Evolutionary conservation across 108 stramenopile species (phyloP).

Genomic region (Pseudonitzschia delicatissima): DNA sequence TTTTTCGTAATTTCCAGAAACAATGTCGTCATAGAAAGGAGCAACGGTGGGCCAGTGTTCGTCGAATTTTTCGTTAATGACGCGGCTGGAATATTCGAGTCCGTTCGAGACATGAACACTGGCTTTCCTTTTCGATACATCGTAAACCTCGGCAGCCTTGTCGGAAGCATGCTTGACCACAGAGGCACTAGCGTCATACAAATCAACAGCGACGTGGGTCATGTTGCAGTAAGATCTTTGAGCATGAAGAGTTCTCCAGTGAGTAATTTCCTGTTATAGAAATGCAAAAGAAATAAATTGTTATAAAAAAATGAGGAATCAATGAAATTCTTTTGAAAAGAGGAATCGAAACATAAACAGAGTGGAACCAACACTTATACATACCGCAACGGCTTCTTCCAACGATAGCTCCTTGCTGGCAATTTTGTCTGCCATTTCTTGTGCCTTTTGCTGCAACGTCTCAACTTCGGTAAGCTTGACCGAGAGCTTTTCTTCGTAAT

Average conservation of each 20-base stretch:
- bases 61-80: constrained; percentile 11
- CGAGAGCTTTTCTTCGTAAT: constrained; percentile 2
- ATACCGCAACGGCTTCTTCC: constrained; percentile 5
- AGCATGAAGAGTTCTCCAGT: constrained; percentile 9
- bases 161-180: neutral
- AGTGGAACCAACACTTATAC: neutral
- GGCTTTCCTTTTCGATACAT: neutral
- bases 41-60: constrained; percentile 14
- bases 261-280: constrained; percentile 21
- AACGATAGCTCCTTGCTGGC: neutral
- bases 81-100: constrained; percentile 1
- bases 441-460: constrained; percentile 8
- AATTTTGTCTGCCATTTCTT: constrained; percentile 8
- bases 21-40: constrained; percentile 11
- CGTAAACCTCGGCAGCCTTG: neutral
- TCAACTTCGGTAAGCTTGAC: constrained; percentile 17
- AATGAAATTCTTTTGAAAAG: too few relatives aligned
- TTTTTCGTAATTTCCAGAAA: neutral
- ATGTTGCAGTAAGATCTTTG: constrained; percentile 30
- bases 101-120: neutral
- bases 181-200: constrained; percentile 11
- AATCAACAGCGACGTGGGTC: constrained; percentile 22
- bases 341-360: neutral
- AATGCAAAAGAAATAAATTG: too few relatives aligned
- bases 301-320: too few relatives aligned